phyloP scores from a whole-genome alignment of 441 rosid species.

The Adansonia madagascariensis region DNA sequence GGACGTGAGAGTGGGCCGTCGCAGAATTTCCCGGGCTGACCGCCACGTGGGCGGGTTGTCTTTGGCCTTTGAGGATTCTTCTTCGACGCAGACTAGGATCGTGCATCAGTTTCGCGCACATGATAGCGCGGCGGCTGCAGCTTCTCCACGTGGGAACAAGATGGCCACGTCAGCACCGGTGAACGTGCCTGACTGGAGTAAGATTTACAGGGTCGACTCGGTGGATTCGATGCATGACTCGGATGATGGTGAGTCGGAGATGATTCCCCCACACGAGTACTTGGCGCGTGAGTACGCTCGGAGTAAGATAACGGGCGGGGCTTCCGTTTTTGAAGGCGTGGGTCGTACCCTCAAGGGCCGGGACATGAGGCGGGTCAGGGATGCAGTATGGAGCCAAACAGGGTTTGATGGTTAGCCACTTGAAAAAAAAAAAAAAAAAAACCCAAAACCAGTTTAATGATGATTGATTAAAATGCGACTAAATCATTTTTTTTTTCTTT shows the following conservation, averaged over 20 bases:
- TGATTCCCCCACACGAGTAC: constrained; percentile 95
- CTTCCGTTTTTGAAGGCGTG: constrained; percentile 77
- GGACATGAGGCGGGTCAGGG: constrained; percentile 77
- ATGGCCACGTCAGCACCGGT: constrained; percentile 87
- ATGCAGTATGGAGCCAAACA: constrained; percentile 84
- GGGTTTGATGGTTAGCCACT: constrained; percentile 71
- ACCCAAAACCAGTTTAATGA: neutral
- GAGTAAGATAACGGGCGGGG: constrained; percentile 48
- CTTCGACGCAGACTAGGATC: constrained; percentile 57
- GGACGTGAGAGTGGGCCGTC: constrained; percentile 24
- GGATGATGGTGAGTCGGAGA: constrained; percentile 65
- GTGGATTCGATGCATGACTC: constrained; percentile 74
- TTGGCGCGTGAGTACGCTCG: constrained; percentile 57
- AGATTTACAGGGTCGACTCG: constrained; percentile 79
- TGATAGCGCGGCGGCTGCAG: constrained; percentile 36
- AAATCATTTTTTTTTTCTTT: neutral
- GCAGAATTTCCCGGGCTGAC: constrained; percentile 23
- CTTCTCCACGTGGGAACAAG: constrained; percentile 45
- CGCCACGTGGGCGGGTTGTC: constrained; percentile 71
- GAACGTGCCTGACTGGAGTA: constrained; percentile 90
- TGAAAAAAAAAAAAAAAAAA: too few relatives aligned
- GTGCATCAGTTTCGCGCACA: constrained; percentile 69
- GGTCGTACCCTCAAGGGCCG: constrained; percentile 86
- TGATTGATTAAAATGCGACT: neutral
- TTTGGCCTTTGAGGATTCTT: constrained; percentile 63